Conservation (phyloP, 306 rosid species). For the Amphicarpaea edgeworthii region DNA sequence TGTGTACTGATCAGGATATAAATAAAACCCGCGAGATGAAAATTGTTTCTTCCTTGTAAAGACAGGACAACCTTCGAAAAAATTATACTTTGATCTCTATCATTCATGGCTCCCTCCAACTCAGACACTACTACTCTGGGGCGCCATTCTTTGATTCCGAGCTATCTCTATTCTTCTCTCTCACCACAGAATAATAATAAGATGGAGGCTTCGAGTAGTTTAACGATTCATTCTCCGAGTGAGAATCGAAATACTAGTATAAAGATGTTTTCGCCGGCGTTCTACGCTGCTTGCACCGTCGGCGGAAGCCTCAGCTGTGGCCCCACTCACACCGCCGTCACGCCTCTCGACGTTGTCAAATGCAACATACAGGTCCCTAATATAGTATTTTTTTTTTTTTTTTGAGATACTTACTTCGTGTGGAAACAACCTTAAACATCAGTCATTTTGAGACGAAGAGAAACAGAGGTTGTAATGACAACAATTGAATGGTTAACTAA, state of each 20-base stretch:
- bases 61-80: neutral
- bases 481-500: too few species aligned
- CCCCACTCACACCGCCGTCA: constrained; percentile 82
- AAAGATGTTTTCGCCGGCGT: constrained; percentile 82
- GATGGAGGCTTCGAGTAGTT: neutral
- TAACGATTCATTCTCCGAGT: constrained; percentile 66
- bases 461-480: too few species aligned
- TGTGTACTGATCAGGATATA: neutral
- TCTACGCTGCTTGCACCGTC: constrained; percentile 74
- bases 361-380: constrained; percentile 99
- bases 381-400: too few species aligned
- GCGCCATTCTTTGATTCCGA: constrained; percentile 67
- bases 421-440: too few species aligned
- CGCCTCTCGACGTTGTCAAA: constrained; percentile 96
- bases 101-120: constrained; percentile 62
- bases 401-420: too few species aligned
- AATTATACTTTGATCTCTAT: neutral
- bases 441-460: too few species aligned
- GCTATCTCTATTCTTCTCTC: constrained; percentile 74
- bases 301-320: constrained; percentile 91
- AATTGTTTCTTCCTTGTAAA: neutral
- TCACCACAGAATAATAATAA: neutral
- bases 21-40: neutral
- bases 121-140: constrained; percentile 54
- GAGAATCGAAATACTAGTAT: constrained; percentile 65